A percentile compares a stretch with the other conserved stretches of the same genome.
These are phyloP conservation scores for Apiotrichum gamsii DNA, from an alignment of 1,284 basidiomycete species.

Conservation along the genomic window DNA sequence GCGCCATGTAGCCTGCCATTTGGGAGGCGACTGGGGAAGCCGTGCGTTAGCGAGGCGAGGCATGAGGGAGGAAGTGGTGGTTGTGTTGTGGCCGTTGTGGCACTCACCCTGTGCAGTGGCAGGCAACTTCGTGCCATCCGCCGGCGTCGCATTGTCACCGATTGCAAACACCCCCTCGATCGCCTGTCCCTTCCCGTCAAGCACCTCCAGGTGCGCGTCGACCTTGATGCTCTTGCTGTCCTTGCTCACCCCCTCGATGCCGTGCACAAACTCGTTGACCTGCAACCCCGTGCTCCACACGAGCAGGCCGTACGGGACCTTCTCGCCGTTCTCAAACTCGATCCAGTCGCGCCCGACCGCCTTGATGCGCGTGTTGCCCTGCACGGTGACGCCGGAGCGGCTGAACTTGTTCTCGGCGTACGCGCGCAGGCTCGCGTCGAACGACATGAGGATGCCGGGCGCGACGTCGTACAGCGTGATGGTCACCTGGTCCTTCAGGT, in stretches of 20 bases:
- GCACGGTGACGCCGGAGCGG: conserved; percentile 68
- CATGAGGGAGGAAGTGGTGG: too few species aligned
- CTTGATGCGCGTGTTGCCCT: conserved; percentile 71
- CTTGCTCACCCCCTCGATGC: conserved; percentile 58
- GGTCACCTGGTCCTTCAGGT: conserved; percentile 57
- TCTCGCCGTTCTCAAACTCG: conserved; percentile 34
- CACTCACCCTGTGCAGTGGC: conserved; percentile 63
- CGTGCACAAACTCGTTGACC: conserved; percentile 66
- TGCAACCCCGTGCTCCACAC: conserved; percentile 82
- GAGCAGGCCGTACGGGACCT: conserved; percentile 63
- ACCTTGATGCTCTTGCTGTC: conserved; percentile 59
- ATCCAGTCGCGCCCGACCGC: conserved; percentile 59
- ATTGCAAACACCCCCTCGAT: conserved; percentile 74
- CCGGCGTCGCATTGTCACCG: conserved; percentile 66
- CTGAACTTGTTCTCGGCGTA: conserved; percentile 68
- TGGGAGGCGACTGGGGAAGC: conserved; percentile 64
- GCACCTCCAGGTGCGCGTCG: conserved; percentile 58
- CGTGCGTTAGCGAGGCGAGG: background rate
- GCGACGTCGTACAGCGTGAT: conserved; percentile 77
- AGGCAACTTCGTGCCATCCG: conserved; percentile 59
- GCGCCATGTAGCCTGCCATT: conserved; percentile 66
- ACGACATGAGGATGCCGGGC: conserved; percentile 70
- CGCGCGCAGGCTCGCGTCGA: conserved; percentile 57
- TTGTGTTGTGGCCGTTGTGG: too few species aligned
- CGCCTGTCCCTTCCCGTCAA: conserved; percentile 54